Conservation (phyloP, 2,329 filamentous ascomycete species). For the Aspergillus alliaceus region DNA sequence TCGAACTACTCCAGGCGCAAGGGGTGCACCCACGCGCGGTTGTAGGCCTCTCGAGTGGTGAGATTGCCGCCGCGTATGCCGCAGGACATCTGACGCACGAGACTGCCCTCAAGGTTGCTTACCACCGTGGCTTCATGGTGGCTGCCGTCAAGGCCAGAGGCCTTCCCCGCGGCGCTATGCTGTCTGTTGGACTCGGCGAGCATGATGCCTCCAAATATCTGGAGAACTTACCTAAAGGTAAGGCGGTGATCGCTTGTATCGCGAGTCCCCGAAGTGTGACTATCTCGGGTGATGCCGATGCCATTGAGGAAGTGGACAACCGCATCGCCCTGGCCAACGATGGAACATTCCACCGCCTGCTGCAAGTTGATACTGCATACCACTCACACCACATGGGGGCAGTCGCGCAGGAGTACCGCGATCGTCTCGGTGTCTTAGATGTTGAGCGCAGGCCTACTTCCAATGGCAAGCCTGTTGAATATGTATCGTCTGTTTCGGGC, state of each 20-base stretch:
- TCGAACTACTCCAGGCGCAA: too few relatives aligned
- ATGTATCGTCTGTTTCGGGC: too few relatives aligned
- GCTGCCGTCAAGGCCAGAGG: too few relatives aligned
- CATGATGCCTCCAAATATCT: too few relatives aligned
- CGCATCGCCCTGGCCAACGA: conserved; percentile 1
- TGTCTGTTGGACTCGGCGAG: conserved; percentile 16
- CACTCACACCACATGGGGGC: too few relatives aligned
- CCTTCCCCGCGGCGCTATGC: conserved; percentile 13
- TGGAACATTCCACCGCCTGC: conserved; percentile 3
- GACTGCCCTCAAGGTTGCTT: conserved; percentile 14
- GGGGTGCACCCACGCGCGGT: too few relatives aligned
- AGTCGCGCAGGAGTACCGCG: too few relatives aligned
- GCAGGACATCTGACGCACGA: conserved; percentile 2
- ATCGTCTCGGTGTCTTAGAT: too few relatives aligned
- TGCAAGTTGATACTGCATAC: conserved; percentile 19
- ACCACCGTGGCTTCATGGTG: conserved; percentile 16
- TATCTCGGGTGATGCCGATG: conserved; percentile 13
- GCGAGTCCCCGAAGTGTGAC: conserved; percentile 16
- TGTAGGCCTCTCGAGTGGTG: conserved; percentile 20
- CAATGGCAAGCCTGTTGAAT: too few relatives aligned
- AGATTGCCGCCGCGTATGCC: conserved; percentile 20
- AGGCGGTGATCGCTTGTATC: conserved; percentile 16
- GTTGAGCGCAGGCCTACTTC: too few relatives aligned
- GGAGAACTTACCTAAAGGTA: too few relatives aligned
- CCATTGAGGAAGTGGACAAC: background rate